phyloP scores from a whole-genome alignment of 2,329 filamentous ascomycete genomes.

The Fusarium sp. region DNA sequence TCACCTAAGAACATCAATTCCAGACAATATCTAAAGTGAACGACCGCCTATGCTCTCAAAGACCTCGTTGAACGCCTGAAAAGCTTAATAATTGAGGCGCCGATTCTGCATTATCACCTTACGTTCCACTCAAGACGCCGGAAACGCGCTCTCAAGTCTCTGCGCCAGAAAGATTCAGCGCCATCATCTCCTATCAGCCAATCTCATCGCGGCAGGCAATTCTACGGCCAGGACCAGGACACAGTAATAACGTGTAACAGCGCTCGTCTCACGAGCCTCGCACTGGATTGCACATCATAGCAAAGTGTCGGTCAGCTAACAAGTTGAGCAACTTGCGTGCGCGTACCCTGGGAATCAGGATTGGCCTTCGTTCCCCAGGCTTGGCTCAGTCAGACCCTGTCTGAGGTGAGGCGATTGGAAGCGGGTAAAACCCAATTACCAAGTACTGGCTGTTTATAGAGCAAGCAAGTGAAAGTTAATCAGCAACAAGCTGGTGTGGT shows the following conservation, averaged over 20 bases:
- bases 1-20: conserved; percentile 34
- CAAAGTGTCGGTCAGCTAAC: conserved; percentile 5
- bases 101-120: background rate
- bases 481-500: conserved; percentile 2
- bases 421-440: conserved; percentile 20
- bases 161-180: conserved; percentile 18
- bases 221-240: conserved; percentile 16
- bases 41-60: conserved; percentile 2
- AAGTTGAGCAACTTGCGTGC: conserved; percentile 1
- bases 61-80: background rate
- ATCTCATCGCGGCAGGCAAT: conserved; percentile 30
- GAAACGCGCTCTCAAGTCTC: conserved; percentile 12
- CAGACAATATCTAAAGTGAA: conserved; percentile 32
- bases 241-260: conserved; percentile 29
- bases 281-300: background rate
- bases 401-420: conserved; percentile 15
- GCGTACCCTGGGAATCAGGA: conserved; percentile 10
- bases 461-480: background rate
- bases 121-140: background rate
- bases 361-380: conserved; percentile 5
- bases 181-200: conserved; percentile 35
- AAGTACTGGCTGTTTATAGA: background rate
- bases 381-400: conserved; percentile 22
- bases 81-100: background rate
- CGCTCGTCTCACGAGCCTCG: conserved; percentile 12